Percentiles rank a stretch among this genome's conserved stretches.
Conservation (phyloP, 495 filamentous ascomycete species). For the Paragyromitra xinjiangensis region DNA sequence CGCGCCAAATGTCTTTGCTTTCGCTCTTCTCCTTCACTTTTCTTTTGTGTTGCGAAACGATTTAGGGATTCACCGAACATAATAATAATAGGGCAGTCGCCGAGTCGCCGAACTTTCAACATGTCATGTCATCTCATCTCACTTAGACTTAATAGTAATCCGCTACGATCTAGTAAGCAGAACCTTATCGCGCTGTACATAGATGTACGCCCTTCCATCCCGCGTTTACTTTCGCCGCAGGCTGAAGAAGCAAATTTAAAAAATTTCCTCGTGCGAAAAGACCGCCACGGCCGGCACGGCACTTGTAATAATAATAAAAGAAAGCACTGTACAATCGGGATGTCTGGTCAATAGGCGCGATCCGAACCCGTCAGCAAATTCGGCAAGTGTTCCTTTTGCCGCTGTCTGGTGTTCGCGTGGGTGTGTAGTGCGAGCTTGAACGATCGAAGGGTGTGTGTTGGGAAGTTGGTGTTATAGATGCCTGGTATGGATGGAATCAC, state of each 20-base stretch:
- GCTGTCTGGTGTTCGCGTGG: constrained; percentile 27
- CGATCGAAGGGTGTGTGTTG: constrained; percentile 34
- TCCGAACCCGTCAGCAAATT: constrained; percentile 40
- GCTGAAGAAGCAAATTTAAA: constrained; percentile 36
- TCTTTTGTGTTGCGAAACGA: constrained; percentile 17
- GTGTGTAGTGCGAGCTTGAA: constrained; percentile 26
- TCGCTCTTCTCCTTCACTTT: neutral
- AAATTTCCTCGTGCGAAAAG: constrained; percentile 22
- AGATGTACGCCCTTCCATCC: constrained; percentile 29
- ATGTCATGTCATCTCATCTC: constrained; percentile 39
- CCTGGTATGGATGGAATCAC: constrained; percentile 37
- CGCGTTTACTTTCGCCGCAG: constrained; percentile 25
- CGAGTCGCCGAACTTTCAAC: constrained; percentile 22
- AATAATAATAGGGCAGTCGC: constrained; percentile 24
- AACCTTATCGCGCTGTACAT: constrained; percentile 42
- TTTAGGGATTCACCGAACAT: constrained; percentile 27
- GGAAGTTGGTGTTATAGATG: constrained; percentile 43
- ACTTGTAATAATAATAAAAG: constrained; percentile 33
- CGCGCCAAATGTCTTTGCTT: constrained; percentile 11
- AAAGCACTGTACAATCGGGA: constrained; percentile 29
- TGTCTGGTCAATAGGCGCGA: constrained; percentile 38
- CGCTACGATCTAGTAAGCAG: constrained; percentile 45
- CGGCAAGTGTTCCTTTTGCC: constrained; percentile 50
- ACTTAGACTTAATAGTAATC: constrained; percentile 38
- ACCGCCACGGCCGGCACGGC: constrained; percentile 26